Conservation (phyloP, 1,284 basidiomycete species). For the Apiotrichum mycotoxinovorans region DNA sequence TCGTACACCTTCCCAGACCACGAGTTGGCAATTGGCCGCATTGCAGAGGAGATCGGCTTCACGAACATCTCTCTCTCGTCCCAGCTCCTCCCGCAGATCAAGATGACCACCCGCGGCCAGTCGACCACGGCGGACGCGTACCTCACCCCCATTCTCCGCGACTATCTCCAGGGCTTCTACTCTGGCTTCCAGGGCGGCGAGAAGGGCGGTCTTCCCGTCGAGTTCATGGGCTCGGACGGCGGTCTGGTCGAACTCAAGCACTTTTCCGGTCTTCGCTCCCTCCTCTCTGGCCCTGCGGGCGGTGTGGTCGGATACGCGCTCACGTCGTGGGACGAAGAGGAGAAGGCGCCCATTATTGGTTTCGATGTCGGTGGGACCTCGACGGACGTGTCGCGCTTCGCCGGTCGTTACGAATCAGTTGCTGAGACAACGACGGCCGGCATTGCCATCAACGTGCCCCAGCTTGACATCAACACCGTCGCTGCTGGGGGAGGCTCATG, state of each 20-base stretch:
- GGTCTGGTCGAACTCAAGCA: conserved; percentile 73
- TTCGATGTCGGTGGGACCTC: conserved; percentile 82
- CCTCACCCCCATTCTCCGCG: conserved; percentile 79
- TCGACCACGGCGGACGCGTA: conserved; percentile 95
- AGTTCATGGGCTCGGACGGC: conserved; percentile 83
- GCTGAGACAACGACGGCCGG: conserved; percentile 90
- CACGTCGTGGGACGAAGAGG: conserved; percentile 32
- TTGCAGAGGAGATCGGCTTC: conserved; percentile 79
- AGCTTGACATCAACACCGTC: conserved; percentile 78
- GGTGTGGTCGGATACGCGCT: conserved; percentile 42
- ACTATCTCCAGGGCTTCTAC: conserved; percentile 92
- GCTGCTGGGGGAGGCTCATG: conserved; percentile 84
- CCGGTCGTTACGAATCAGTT: conserved; percentile 77
- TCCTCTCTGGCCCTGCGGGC: conserved; percentile 55
- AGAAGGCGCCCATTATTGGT: conserved; percentile 34
- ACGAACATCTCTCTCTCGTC: conserved; percentile 81
- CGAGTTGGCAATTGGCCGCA: conserved; percentile 65
- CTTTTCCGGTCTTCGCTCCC: conserved; percentile 83
- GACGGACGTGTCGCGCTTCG: conserved; percentile 84
- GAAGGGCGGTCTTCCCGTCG: conserved; percentile 42
- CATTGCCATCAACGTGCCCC: conserved; percentile 80
- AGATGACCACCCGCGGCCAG: conserved; percentile 83
- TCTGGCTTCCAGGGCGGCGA: conserved; percentile 68
- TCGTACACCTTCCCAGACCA: conserved; percentile 63
- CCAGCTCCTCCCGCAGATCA: conserved; percentile 87